Conservation (phyloP, 176 grass and related monocot species). For the Urochloa ruziziensis region DNA sequence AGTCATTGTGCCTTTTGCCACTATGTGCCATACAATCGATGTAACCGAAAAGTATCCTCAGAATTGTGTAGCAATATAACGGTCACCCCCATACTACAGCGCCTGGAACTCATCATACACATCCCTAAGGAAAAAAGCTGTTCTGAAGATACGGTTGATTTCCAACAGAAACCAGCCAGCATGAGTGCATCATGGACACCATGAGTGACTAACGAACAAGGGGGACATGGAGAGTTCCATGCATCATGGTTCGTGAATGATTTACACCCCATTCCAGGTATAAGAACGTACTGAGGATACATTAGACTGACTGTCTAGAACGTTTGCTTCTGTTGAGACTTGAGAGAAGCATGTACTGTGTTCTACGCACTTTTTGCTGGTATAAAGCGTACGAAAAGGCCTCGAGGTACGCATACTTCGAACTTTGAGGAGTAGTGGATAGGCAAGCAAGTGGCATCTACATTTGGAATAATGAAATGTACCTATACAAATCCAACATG, state of each 20-base stretch:
- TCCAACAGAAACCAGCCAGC: not conserved
- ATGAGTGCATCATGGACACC: not conserved
- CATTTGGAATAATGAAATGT: not conserved
- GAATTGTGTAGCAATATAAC: not conserved
- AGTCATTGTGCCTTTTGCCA: not conserved
- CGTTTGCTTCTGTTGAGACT: not conserved
- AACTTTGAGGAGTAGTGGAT: not conserved
- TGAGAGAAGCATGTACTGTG: not conserved
- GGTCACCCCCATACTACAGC: not conserved
- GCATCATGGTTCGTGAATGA: not conserved
- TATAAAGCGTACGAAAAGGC: not conserved
- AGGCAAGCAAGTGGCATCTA: conserved; percentile 2
- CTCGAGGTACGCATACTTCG: not conserved
- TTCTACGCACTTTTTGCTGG: not conserved
- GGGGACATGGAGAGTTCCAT: not conserved
- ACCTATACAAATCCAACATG: not conserved
- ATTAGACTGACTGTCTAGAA: not conserved
- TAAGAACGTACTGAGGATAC: not conserved
- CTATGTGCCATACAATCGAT: not conserved
- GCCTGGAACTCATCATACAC: not conserved
- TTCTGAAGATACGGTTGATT: not conserved
- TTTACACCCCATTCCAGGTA: not conserved
- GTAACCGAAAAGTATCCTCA: not conserved
- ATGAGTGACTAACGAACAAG: not conserved
- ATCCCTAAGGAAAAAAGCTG: not conserved